phyloP scores from a whole-genome alignment of 2,329 filamentous ascomycete species.

The Cadophora sp. region DNA sequence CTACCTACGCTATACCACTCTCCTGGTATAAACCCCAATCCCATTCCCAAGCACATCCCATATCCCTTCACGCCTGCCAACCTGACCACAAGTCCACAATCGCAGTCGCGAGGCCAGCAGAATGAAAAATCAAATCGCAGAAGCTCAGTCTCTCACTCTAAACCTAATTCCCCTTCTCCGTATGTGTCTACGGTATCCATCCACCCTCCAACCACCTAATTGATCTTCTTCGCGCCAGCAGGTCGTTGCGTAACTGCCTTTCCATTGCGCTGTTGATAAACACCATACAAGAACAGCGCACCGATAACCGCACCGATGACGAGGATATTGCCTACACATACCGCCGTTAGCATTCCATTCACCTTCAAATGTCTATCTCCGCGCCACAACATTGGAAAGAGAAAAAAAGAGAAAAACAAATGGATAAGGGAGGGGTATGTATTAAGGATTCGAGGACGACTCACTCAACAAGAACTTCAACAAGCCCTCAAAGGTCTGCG shows the following conservation, averaged over 20 bases:
- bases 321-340: slow-evolving; percentile 39
- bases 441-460: slow-evolving; percentile 14
- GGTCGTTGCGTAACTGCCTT: slow-evolving; percentile 24
- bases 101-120: neutral
- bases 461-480: slow-evolving; percentile 44
- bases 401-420: too few species aligned
- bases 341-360: neutral
- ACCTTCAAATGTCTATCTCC: neutral
- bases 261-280: slow-evolving; percentile 40
- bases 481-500: slow-evolving; percentile 42
- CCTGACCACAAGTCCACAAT: neutral
- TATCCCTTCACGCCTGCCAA: neutral
- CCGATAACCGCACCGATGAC: slow-evolving; percentile 37
- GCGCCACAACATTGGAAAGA: neutral
- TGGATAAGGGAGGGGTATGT: neutral
- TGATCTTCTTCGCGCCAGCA: slow-evolving; percentile 33
- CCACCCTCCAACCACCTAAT: neutral
- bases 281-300: slow-evolving; percentile 35
- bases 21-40: neutral
- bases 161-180: neutral
- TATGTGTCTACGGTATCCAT: neutral
- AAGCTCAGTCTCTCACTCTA: neutral
- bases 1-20: slow-evolving; percentile 15
- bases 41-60: neutral
- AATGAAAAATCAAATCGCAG: neutral